Percentiles rank a stretch among this genome's conserved stretches.
Evolutionary conservation across 78 protist species (phyloP).

Genomic region (Dictyostelium purpureum): DNA sequence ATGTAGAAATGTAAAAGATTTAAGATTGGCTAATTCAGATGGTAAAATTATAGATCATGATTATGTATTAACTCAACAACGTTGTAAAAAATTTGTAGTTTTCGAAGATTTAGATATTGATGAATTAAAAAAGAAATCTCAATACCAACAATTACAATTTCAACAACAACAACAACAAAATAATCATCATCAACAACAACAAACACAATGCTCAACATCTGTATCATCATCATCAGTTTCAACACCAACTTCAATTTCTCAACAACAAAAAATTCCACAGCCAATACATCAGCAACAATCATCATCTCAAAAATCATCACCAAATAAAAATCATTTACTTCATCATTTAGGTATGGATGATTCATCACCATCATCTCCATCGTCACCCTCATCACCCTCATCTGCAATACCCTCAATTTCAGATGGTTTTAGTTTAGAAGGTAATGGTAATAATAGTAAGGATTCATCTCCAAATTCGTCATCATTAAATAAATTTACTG

Average conservation of each 20-base stretch:
- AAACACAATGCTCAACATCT: neutral
- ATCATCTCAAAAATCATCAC: neutral
- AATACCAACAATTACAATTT: neutral
- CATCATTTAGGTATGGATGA: neutral
- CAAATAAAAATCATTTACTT: neutral
- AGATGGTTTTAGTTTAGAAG: neutral
- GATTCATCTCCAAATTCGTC: too few species aligned
- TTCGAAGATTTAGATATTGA: constrained; percentile 60
- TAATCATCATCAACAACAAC: neutral
- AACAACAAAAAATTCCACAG: neutral
- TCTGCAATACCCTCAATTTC: neutral
- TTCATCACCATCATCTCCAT: neutral
- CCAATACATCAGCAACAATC: neutral
- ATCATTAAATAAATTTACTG: neutral
- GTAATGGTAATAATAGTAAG: neutral
- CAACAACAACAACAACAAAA: neutral
- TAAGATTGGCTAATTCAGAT: constrained; percentile 54
- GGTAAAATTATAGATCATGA: constrained; percentile 64
- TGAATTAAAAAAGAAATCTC: neutral
- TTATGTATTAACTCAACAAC: neutral
- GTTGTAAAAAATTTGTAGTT: constrained; percentile 59
- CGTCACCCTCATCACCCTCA: constrained; percentile 14
- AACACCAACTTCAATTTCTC: neutral
- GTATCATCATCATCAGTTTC: neutral
- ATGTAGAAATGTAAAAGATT: constrained; percentile 1